Evolutionary conservation across 345 rosid species (phyloP), one percentile per base, ranked within the genome.

Genomic region (Linum usitatissimum): DNA sequence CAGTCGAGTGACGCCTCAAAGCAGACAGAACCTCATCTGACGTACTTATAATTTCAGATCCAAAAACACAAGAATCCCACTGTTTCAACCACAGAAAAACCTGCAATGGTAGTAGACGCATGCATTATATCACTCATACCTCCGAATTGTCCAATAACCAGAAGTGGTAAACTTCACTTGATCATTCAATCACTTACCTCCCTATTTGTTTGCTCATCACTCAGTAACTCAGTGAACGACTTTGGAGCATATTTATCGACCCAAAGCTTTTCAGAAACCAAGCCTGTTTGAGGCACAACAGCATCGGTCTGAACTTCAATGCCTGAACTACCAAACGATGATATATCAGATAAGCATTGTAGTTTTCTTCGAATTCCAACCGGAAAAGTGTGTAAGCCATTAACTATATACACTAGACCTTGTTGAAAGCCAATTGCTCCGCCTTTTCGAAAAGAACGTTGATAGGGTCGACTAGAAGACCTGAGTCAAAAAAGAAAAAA

Each of bases 41-140:
- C 4, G 99, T 93, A 76, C 81, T 87, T 80, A 90, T 87, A 62
- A 93, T 82, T 78, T 80, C 97, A 73, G 97, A 90, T 69, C 96
- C 96, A 78, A 87, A 93, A 78, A 93, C 99, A 82, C 84, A 77
- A 57, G 97, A 82, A 73, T 93, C 99, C 99, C 99, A 93, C 73
- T 93, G 96, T 78, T 93, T 93, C 72, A 93, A 77, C 99, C 99
- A 93, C 48, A 87, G 69, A 57, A 90, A 88, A 49, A 90, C 96
- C 99, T 93, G 79, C 66, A 77, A 65, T 15, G 68, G 55, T 55
- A 28, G n/a, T n/a, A n/a, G n/a, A n/a, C n/a, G n/a, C n/a, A n/a
- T n/a, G n/a, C n/a, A n/a, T n/a, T n/a, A n/a, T n/a, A n/a, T 34
- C 38, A 34, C 38, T 4, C 4, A 34, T 7, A 34, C 38, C 39